Evolutionary conservation across 225 moss, liverwort and hornwort species (phyloP).

Genomic region (Physcomitrium patens): DNA sequence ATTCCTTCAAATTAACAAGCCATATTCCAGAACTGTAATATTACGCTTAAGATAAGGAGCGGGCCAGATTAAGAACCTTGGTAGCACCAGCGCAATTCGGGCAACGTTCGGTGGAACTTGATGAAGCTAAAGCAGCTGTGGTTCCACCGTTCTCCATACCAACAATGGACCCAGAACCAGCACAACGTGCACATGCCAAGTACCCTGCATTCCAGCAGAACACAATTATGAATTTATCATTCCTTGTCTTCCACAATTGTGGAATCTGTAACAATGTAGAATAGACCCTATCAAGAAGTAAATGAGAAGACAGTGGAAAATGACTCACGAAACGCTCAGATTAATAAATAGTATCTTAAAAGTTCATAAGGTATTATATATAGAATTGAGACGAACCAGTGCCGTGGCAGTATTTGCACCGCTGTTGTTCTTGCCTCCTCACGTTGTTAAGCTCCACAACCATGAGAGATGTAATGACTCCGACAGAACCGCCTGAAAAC

Average conservation of each 20-base stretch:
- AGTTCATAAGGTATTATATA: not conserved
- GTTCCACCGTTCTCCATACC: constrained; percentile 42
- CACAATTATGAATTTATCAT: constrained; percentile 2
- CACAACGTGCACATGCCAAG: constrained; percentile 94
- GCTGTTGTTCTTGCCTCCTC: constrained; percentile 65
- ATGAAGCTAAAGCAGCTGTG: constrained; percentile 15
- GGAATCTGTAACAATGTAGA: not conserved
- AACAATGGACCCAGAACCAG: constrained; percentile 72
- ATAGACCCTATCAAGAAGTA: not conserved
- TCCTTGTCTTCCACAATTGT: not conserved
- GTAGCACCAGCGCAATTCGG: constrained; percentile 90
- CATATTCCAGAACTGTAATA: not conserved
- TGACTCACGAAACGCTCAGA: not conserved
- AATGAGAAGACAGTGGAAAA: not conserved
- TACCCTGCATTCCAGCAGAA: constrained; percentile 61
- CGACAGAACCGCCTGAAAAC: constrained; percentile 67
- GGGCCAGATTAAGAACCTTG: constrained; percentile 51
- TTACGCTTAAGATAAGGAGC: not conserved
- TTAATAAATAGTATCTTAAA: not conserved
- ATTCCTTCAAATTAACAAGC: not conserved
- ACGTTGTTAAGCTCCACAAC: constrained; percentile 69
- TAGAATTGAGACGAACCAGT: constrained; percentile 46
- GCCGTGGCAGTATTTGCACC: constrained; percentile 69
- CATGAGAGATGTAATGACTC: constrained; percentile 68
- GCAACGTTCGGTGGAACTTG: constrained; percentile 61